These are phyloP conservation scores for Mimosa pudica DNA, from an alignment of 306 rosid genomes.

Conservation along the genomic window DNA sequence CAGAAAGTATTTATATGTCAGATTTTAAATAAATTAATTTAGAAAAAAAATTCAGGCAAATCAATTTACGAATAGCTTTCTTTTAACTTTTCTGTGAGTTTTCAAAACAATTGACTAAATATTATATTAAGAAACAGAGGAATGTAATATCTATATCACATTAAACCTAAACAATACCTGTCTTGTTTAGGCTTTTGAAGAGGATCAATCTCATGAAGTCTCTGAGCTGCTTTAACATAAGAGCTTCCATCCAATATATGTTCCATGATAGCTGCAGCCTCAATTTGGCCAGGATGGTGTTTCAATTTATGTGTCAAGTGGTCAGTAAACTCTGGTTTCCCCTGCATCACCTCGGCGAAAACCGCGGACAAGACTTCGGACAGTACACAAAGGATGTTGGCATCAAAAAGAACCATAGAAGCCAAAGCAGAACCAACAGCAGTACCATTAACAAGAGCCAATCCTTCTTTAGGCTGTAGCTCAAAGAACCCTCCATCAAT, in stretches of 20 bases:
- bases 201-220: conserved; percentile 72
- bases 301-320: conserved; percentile 85
- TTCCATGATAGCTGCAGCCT: conserved; percentile 97
- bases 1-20: too few relatives aligned
- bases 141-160: too few relatives aligned
- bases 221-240: conserved; percentile 67
- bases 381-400: conserved; percentile 63
- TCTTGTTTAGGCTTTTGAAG: conserved; percentile 95
- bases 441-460: conserved; percentile 89
- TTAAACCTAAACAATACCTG: conserved; percentile 9
- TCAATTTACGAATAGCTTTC: too few relatives aligned
- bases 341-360: conserved; percentile 91
- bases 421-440: conserved; percentile 96
- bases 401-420: conserved; percentile 75
- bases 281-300: conserved; percentile 98
- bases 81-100: too few relatives aligned
- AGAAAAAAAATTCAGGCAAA: too few relatives aligned
- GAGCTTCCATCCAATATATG: conserved; percentile 87
- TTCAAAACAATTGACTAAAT: too few relatives aligned
- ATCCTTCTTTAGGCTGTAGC: conserved; percentile 87
- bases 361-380: conserved; percentile 71
- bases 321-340: conserved; percentile 86
- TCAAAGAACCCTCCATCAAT: conserved; percentile 72
- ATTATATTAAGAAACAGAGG: too few relatives aligned
- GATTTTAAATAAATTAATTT: too few relatives aligned